phyloP scores from a whole-genome alignment of 192 early-diverging fungal genomes.

The Funneliformis mosseae region DNA sequence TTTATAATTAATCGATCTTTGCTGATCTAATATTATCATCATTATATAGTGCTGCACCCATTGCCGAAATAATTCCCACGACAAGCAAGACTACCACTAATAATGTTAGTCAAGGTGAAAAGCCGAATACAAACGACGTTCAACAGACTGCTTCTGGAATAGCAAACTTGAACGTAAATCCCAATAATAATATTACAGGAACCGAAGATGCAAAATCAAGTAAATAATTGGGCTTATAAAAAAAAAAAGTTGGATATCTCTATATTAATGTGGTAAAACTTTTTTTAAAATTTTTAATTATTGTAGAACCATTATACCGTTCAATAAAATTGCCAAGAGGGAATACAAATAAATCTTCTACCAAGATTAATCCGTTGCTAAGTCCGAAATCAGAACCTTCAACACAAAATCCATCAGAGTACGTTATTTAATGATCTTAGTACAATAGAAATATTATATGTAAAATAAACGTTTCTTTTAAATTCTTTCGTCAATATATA shows the following conservation, averaged over 20 bases:
- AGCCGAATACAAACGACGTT: conserved; percentile 3
- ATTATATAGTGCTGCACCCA: not conserved
- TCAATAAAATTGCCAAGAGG: conserved; percentile 7
- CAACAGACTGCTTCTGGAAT: conserved; percentile 27
- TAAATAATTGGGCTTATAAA: not conserved
- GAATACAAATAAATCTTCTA: not conserved
- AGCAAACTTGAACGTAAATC: conserved; percentile 25
- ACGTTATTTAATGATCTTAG: not conserved
- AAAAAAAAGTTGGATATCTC: not conserved
- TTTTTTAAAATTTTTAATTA: not conserved
- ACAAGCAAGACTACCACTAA: not conserved
- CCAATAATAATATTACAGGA: not conserved
- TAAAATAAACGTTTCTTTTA: not conserved
- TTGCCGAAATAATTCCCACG: not conserved
- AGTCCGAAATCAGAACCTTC: not conserved
- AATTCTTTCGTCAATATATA: not conserved
- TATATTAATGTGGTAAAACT: no score
- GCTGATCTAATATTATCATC: not conserved
- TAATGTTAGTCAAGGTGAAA: not conserved
- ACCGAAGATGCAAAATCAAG: conserved; percentile 8
- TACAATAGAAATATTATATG: no score
- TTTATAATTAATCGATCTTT: not conserved
- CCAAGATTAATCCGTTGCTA: conserved; percentile 1
- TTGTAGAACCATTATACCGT: conserved; percentile 22
- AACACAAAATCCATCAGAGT: not conserved